phyloP scores from a whole-genome alignment of 371 early-diverging fungal genomes.

The Caulochytrium protostelioides region DNA sequence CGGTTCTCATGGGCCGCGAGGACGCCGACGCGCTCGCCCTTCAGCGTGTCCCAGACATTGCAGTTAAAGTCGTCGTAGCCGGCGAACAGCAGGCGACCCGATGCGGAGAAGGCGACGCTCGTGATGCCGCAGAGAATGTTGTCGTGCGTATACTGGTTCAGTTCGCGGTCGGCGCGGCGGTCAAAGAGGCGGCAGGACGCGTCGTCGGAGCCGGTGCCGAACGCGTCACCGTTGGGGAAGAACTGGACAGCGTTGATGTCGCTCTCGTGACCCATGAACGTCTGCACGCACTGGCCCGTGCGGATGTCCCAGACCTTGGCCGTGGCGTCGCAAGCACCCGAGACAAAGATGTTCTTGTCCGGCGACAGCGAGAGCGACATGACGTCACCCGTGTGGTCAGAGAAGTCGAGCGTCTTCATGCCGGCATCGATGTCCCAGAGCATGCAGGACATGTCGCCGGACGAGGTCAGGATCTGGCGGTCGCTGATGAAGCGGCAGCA shows the following conservation, averaged over 20 bases:
- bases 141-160: constrained; percentile 84
- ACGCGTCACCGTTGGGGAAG: constrained; percentile 90
- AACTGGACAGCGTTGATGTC: constrained; percentile 97
- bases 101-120: constrained; percentile 80
- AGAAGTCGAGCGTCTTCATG: constrained; percentile 76
- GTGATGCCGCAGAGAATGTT: constrained; percentile 89
- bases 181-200: constrained; percentile 90
- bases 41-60: constrained; percentile 94
- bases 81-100: constrained; percentile 83
- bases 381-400: constrained; percentile 94
- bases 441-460: constrained; percentile 96
- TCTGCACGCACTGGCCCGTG: constrained; percentile 79
- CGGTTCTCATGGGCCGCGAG: constrained; percentile 91
- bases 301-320: constrained; percentile 97
- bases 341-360: constrained; percentile 81
- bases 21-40: constrained; percentile 80
- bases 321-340: constrained; percentile 91
- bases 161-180: constrained; percentile 84
- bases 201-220: constrained; percentile 93
- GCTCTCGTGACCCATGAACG: constrained; percentile 86
- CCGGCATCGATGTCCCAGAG: constrained; percentile 97
- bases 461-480: constrained; percentile 75
- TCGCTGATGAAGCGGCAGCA: constrained; percentile 89
- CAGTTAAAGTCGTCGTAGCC: constrained; percentile 95
- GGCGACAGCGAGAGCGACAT: constrained; percentile 78